These are phyloP conservation scores for Globisporangium apiculatum DNA, from an alignment of 352 stramenopile species.

Conservation along the genomic window DNA sequence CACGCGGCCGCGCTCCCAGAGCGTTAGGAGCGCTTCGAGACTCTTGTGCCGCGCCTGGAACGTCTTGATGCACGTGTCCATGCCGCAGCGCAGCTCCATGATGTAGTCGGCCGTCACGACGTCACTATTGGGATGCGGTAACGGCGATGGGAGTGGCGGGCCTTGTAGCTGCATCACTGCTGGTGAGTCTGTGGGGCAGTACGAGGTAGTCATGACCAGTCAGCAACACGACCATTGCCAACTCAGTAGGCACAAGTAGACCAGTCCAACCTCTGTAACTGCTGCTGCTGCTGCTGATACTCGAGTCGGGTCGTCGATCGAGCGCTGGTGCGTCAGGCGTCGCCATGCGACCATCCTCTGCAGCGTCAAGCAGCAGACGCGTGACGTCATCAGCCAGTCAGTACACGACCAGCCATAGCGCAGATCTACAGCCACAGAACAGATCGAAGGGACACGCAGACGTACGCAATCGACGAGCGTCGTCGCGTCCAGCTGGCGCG, in stretches of 20 bases:
- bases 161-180: slow-evolving; percentile 1
- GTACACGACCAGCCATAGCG: neutral
- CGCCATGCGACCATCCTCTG: slow-evolving; percentile 3
- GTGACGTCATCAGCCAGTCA: neutral
- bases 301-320: neutral
- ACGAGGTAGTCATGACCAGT: too few relatives aligned
- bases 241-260: too few relatives aligned
- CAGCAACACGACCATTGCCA: too few relatives aligned
- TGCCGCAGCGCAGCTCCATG: slow-evolving; percentile 77
- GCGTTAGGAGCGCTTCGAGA: slow-evolving; percentile 53
- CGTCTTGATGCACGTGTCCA: slow-evolving; percentile 77
- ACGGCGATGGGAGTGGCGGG: neutral
- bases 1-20: slow-evolving; percentile 66
- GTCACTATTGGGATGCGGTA: slow-evolving; percentile 9
- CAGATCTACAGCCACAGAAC: neutral
- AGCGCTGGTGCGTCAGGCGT: slow-evolving; percentile 1
- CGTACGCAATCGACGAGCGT: slow-evolving; percentile 13
- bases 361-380: neutral
- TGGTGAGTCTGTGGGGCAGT: slow-evolving; percentile 1
- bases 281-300: neutral
- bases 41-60: slow-evolving; percentile 65
- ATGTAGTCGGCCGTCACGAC: slow-evolving; percentile 59
- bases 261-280: neutral
- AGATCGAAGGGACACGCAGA: neutral
- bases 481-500: slow-evolving; percentile 13